Evolutionary conservation across 768 basidiomycete species (phyloP).

Genomic region (Pluteus cervinus): DNA sequence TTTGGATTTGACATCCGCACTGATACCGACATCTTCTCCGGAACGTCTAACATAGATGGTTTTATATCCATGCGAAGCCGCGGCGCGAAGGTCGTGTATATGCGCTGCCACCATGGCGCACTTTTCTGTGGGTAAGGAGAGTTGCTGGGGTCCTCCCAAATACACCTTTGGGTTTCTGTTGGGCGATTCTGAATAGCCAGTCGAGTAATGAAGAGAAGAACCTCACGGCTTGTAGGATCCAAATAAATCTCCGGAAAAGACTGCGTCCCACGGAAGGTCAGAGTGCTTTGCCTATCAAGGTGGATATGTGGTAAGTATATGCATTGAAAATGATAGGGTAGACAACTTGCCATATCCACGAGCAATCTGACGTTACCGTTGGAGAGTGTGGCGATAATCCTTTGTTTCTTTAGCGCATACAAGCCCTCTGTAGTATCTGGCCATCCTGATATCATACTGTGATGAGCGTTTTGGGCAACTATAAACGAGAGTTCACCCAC

Average conservation of each 20-base stretch:
- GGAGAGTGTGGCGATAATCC: constrained; percentile 48
- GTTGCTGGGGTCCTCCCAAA: constrained; percentile 39
- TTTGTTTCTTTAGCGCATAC: constrained; percentile 41
- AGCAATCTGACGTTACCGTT: constrained; percentile 61
- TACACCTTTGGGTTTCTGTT: constrained; percentile 48
- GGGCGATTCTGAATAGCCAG: neutral
- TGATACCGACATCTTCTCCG: constrained; percentile 31
- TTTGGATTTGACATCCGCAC: constrained; percentile 31
- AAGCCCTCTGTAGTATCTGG: constrained; percentile 47
- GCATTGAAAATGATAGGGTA: neutral
- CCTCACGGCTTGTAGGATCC: constrained; percentile 61
- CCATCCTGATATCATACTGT: constrained; percentile 38
- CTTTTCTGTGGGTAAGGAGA: constrained; percentile 40
- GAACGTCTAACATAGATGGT: constrained; percentile 54
- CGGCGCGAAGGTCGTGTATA: constrained; percentile 48
- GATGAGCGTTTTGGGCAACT: neutral
- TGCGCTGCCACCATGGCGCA: constrained; percentile 67
- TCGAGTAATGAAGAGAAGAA: neutral
- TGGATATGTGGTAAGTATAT: no score
- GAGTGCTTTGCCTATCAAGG: constrained; percentile 50
- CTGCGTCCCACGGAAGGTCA: constrained; percentile 55
- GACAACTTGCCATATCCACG: constrained; percentile 48
- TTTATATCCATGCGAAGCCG: constrained; percentile 45
- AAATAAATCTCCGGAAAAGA: constrained; percentile 58
- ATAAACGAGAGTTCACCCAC: constrained; percentile 20